phyloP scores from a whole-genome alignment of 768 basidiomycete genomes.

The Lentinula sp. region DNA sequence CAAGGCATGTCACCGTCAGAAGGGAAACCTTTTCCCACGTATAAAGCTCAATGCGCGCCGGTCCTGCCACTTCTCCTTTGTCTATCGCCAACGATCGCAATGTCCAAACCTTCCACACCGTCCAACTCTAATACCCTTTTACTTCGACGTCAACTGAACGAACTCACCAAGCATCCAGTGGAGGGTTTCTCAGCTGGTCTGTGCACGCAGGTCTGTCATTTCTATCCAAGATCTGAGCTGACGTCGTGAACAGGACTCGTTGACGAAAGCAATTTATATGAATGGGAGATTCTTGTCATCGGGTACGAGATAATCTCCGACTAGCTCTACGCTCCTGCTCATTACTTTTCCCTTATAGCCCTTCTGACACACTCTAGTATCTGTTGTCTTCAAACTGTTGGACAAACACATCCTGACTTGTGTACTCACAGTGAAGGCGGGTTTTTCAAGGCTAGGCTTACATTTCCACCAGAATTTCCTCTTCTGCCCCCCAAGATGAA shows the following conservation, averaged over 20 bases:
- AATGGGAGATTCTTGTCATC: slow-evolving; percentile 96
- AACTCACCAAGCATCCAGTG: slow-evolving; percentile 89
- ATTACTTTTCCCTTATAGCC: slow-evolving; percentile 40
- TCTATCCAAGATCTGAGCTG: slow-evolving; percentile 17
- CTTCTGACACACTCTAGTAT: slow-evolving; percentile 90
- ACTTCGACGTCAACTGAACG: slow-evolving; percentile 71
- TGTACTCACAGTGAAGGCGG: slow-evolving; percentile 73
- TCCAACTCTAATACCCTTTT: slow-evolving; percentile 50
- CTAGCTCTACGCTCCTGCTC: slow-evolving; percentile 4
- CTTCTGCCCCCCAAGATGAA: slow-evolving; percentile 92
- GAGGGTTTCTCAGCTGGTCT: slow-evolving; percentile 95
- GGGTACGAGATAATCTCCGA: slow-evolving; percentile 48
- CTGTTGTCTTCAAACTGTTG: background rate
- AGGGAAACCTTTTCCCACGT: background rate
- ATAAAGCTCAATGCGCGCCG: background rate
- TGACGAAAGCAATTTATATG: slow-evolving; percentile 89
- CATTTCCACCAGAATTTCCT: slow-evolving; percentile 89
- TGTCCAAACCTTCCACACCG: slow-evolving; percentile 41
- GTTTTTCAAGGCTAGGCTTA: slow-evolving; percentile 86
- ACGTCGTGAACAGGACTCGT: slow-evolving; percentile 63
- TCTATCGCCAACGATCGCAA: slow-evolving; percentile 13
- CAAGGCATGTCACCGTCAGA: background rate
- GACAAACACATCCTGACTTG: slow-evolving; percentile 11
- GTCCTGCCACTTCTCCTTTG: background rate
- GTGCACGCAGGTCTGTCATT: slow-evolving; percentile 15